Base-by-base conservation (phyloP, 371 early-diverging fungal genomes). In the Sporodiniella umbellata region DNA sequence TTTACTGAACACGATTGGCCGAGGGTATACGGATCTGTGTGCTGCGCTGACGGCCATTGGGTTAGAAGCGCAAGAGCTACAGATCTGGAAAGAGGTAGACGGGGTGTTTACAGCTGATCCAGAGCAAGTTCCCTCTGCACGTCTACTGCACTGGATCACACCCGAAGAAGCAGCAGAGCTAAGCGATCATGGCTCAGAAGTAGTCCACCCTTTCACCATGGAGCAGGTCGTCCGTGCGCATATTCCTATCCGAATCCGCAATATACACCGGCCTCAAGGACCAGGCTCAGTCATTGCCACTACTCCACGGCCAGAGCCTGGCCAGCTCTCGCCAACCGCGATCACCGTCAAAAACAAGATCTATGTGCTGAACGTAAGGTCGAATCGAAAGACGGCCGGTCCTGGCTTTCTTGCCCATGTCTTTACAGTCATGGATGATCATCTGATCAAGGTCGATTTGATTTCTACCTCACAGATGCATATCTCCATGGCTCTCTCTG, bases 31-130 rank as follows among this genome's bases (percentile, higher is more conserved):
- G 0, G 99, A 99, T 64, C 79, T 98, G 33, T 92, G 96, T n/a
- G 96, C 98, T 7, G 98, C 98, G 0, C 72, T 99, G 42, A 74
- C 90, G 19, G 95, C 99, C 0, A 98, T 95, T 8, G 98, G 92
- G 0, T 52, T 94, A 8, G 65, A 72, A 24, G 87, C 91, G 1
- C 70, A 84, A 49, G 98, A 99, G 65, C 78, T 98, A 38, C 98
- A 98, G 64, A 92, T 99, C 14, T 98, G 98, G 98, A 99, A 99
- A 68, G 98, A 99, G 64, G 99, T 99, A 1, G 98, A 98, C 62
- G 99, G 99, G 28, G 95, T 99, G 38, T 99, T 95, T 62, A 97
- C 97, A 0, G 98, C 98, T 0, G 99, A 99, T 64, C 99, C 99
- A n/a, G 87, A 95, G 28, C 96, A 96, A 60, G 94, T 93, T 11